phyloP scores from a whole-genome alignment of 2,329 filamentous ascomycete species.

The Cladobotryum protrusum region DNA sequence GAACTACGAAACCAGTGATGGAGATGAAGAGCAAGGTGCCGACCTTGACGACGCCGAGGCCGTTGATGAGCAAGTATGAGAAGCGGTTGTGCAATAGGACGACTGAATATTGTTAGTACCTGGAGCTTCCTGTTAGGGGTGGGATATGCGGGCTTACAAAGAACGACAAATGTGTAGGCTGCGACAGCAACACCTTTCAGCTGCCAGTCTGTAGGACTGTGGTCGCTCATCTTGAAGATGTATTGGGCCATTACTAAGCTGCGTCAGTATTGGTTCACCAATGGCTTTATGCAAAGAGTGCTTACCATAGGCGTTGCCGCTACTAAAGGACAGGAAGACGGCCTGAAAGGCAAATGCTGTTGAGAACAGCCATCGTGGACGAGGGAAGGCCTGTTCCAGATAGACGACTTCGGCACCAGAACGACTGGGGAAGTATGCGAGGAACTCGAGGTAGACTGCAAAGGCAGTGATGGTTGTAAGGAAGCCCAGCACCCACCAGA shows the following conservation, averaged over 20 bases:
- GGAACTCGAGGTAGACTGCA: conserved; percentile 56
- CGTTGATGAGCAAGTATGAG: conserved; percentile 50
- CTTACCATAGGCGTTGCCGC: conserved; percentile 51
- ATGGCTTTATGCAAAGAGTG: conserved; percentile 14
- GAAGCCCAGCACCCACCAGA: conserved; percentile 61
- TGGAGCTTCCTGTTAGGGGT: background rate
- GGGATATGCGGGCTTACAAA: conserved; percentile 35
- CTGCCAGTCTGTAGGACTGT: conserved; percentile 52
- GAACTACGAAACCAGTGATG: conserved; percentile 56
- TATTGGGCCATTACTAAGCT: conserved; percentile 53
- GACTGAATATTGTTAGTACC: conserved; percentile 18
- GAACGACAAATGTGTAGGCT: conserved; percentile 52
- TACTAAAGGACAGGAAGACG: conserved; percentile 59
- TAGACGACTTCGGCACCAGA: conserved; percentile 63
- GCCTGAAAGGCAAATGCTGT: conserved; percentile 58
- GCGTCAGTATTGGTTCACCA: background rate
- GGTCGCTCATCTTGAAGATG: conserved; percentile 50
- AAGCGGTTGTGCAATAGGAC: conserved; percentile 50
- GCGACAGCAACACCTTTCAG: conserved; percentile 61
- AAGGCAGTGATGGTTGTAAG: conserved; percentile 51
- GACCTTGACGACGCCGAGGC: conserved; percentile 53
- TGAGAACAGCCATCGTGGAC: conserved; percentile 58
- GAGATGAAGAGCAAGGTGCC: conserved; percentile 56
- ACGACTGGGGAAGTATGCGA: conserved; percentile 60
- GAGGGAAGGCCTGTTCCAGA: conserved; percentile 60